Evolutionary conservation across 257 asterid genomes (phyloP).

Genomic region (Jacaranda mimosifolia): DNA sequence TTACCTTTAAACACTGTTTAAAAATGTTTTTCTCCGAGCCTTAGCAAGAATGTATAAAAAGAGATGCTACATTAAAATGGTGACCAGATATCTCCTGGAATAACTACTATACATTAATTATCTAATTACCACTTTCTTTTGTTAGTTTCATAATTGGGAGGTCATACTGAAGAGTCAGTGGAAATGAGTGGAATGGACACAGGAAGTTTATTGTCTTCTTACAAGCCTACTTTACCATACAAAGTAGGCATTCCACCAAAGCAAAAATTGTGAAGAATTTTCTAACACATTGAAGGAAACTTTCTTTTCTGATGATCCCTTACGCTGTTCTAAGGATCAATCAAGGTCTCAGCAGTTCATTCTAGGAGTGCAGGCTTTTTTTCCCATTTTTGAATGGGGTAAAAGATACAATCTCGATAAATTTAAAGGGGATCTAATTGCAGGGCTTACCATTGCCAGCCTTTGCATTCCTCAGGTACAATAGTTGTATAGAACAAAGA

Average conservation of each 20-base stretch:
- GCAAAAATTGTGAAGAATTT: slow-evolving; percentile 63
- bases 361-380: slow-evolving; percentile 73
- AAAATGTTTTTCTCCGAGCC: neutral
- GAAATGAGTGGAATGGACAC: slow-evolving; percentile 56
- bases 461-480: slow-evolving; percentile 89
- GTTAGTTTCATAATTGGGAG: slow-evolving; percentile 41
- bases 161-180: slow-evolving; percentile 32
- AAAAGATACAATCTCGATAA: slow-evolving; percentile 54
- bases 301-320: slow-evolving; percentile 77
- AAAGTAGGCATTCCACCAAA: slow-evolving; percentile 80
- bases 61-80: neutral
- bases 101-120: slow-evolving; percentile 24
- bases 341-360: slow-evolving; percentile 65
- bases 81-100: slow-evolving; percentile 21
- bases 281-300: slow-evolving; percentile 69
- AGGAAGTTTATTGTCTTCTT: slow-evolving; percentile 54
- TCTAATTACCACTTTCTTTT: slow-evolving; percentile 2
- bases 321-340: slow-evolving; percentile 76
- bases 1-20: neutral
- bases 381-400: slow-evolving; percentile 87
- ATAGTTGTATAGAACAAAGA: neutral
- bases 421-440: slow-evolving; percentile 72
- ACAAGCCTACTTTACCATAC: slow-evolving; percentile 48
- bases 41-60: slow-evolving; percentile 21
- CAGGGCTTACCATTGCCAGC: slow-evolving; percentile 91